Evolutionary conservation across 768 basidiomycete genomes (phyloP).

Genomic region (Trichaptum fuscoviolaceum): DNA sequence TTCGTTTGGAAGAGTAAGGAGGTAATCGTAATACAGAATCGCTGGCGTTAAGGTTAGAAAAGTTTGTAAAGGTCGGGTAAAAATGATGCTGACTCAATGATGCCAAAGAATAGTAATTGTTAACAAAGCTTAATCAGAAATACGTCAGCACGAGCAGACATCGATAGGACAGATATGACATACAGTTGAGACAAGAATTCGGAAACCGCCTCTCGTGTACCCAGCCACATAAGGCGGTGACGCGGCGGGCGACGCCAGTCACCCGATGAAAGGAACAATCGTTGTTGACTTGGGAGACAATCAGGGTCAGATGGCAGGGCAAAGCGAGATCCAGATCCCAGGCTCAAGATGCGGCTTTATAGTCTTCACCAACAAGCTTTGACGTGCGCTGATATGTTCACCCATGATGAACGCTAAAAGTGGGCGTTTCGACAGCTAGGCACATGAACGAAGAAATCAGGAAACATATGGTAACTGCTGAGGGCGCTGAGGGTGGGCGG

Average conservation of each 20-base stretch:
- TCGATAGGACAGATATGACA: not conserved
- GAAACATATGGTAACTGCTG: not conserved
- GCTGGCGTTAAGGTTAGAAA: not conserved
- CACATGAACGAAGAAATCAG: not conserved
- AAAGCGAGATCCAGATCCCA: not conserved
- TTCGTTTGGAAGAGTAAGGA: conserved; percentile 6
- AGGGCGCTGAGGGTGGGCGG: not conserved
- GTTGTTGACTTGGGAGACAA: not conserved
- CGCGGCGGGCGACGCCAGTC: not conserved
- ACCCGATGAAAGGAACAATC: not conserved
- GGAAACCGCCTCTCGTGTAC: not conserved
- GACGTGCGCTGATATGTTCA: not conserved
- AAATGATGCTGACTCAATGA: not conserved
- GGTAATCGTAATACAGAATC: conserved; percentile 7
- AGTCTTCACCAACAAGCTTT: not conserved
- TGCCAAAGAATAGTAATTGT: conserved; percentile 1
- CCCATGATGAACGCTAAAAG: not conserved
- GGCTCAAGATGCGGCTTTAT: not conserved
- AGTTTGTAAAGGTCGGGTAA: not conserved
- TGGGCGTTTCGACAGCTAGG: not conserved
- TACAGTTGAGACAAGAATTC: not conserved
- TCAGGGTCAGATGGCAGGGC: not conserved
- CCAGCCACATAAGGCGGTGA: not conserved
- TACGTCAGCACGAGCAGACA: too few species aligned
- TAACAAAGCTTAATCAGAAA: not conserved